phyloP scores from a whole-genome alignment of 2,329 filamentous ascomycete species.

The Sarocladium kiliense region DNA sequence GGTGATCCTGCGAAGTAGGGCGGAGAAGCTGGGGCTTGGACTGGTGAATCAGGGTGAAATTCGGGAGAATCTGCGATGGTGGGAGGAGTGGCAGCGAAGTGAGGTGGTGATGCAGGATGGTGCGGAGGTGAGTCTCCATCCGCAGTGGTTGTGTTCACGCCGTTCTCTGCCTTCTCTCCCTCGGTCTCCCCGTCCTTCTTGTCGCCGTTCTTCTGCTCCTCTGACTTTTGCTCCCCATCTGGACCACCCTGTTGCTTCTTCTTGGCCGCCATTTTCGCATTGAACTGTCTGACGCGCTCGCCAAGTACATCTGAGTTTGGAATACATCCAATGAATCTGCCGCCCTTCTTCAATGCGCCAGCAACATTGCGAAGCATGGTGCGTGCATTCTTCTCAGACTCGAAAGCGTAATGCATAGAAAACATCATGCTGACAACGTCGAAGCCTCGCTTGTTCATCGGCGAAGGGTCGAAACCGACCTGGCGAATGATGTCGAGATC shows the following conservation, averaged over 20 bases:
- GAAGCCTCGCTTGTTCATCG: conserved; percentile 75
- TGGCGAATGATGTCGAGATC: conserved; percentile 77
- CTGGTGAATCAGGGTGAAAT: conserved; percentile 2
- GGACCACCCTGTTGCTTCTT: conserved; percentile 6
- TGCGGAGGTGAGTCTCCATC: conserved; percentile 5
- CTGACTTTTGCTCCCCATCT: conserved; percentile 30
- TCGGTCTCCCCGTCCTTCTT: conserved; percentile 26
- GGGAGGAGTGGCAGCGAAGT: conserved; percentile 2
- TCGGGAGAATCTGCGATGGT: neutral
- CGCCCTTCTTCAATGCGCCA: conserved; percentile 85
- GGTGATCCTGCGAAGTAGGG: neutral
- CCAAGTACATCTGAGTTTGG: conserved; percentile 94
- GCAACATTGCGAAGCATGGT: conserved; percentile 93
- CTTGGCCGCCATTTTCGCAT: conserved; percentile 44
- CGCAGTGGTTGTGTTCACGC: conserved; percentile 5
- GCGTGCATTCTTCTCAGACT: conserved; percentile 82
- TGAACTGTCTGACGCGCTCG: conserved; percentile 70
- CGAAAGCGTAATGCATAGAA: conserved; percentile 98
- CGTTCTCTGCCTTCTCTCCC: conserved; percentile 15
- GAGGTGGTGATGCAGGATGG: conserved; percentile 6
- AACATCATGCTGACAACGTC: conserved; percentile 99
- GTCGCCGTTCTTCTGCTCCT: conserved; percentile 28
- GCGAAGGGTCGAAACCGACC: conserved; percentile 78
- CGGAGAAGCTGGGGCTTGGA: neutral
- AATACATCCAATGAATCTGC: conserved; percentile 89